Base-by-base conservation (phyloP, 1,284 basidiomycete species). In the Cronartium quercuum region DNA sequence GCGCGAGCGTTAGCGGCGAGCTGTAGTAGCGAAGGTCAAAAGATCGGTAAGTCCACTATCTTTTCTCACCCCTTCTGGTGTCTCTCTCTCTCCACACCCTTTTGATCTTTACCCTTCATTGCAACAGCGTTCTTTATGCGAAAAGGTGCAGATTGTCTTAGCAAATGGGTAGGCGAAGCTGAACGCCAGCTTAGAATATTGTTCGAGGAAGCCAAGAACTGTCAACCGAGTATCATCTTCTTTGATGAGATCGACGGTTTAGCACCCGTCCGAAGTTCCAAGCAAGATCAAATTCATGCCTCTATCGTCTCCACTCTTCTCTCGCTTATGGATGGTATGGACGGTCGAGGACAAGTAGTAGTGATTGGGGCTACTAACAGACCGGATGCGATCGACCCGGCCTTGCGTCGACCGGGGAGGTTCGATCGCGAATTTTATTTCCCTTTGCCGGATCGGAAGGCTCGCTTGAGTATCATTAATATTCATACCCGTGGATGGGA, bases 361-460 rank as follows among this genome's bases (percentile, higher is more conserved):
- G 92, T 98, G 60, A 97, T 98, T 78, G 95, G 96, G 38, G 96
- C 96, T 0, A 99, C 96, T 9, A 99, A 99, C 81, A 83, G 96
- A 76, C 95, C 95, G 0, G 96, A 99, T 82, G 91, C 94, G 12
- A 90, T 99, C 74, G 96, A 99, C 82, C 94, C 96, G 41, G 96
- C 96, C 0, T 83, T 99, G 61, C 86, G 96, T 55, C 86, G 96
- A 42, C 96, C 96, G 0, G 96, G 96, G 13, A 86, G 96, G 76
- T 99, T 99, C 81, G 96, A 99, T 82, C 86, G 96, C 77, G 96
- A 99, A 82, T 98, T 99, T 82, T 98, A 97, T 84, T 98, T 99
- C 83, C 91, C 92, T 0, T 83, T 99, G 37, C 96, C 96, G 0
- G 88, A 88, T 38, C 81, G 90, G 15, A 89, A 90, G 40, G 96